Base-by-base conservation (phyloP, 2,329 filamentous ascomycete species). In the Diplodia seriata region DNA sequence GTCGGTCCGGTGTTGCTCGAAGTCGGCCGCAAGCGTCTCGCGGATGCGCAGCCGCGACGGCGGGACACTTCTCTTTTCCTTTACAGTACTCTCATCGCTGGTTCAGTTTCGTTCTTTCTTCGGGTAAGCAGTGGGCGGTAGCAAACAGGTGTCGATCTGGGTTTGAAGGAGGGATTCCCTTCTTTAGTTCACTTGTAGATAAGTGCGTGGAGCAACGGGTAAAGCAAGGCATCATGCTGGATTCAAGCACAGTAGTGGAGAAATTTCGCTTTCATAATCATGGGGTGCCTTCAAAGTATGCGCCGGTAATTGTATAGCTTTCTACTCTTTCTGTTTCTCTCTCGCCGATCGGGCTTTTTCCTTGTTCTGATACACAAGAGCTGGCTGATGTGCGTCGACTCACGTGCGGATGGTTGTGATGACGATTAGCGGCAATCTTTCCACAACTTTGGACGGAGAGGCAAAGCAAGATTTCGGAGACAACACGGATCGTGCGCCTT, bases 171-270 rank as follows among this genome's bases (percentile, higher is more conserved):
- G 38, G 49, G 40, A 65, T 65, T 69, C 57, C 63, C 64, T 66
- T 68, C 63, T 66, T 62, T 15, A 66, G 69, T 51, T 69, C 70
- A 68, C 68, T 69, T 74, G 73, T 74, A 74, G 73, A 74, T 74
- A 73, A 73, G 69, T 67, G 69, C 47, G 68, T 68, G 68, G 68
- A 70, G 67, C 54, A 59, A 61, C 20, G 65, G 65, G 65, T 55
- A 67, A 59, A 51, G 53, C 65, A 59, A 56, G 63, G 51, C 64
- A 66, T 67, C 65, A 59, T 63, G 59, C 59, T 38, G 59, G 59
- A 63, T 63, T 63, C 59, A 63, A 63, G 59, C 59, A 53, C 55
- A 61, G 36, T 67, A 67, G 65, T 67, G 64, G 64, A 63, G 59
- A 38, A 63, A 63, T 63, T 63, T 63, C 26, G 26, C 31, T 51